phyloP scores from a whole-genome alignment of 2,329 filamentous ascomycete species.

The Cytospora leucostoma region DNA sequence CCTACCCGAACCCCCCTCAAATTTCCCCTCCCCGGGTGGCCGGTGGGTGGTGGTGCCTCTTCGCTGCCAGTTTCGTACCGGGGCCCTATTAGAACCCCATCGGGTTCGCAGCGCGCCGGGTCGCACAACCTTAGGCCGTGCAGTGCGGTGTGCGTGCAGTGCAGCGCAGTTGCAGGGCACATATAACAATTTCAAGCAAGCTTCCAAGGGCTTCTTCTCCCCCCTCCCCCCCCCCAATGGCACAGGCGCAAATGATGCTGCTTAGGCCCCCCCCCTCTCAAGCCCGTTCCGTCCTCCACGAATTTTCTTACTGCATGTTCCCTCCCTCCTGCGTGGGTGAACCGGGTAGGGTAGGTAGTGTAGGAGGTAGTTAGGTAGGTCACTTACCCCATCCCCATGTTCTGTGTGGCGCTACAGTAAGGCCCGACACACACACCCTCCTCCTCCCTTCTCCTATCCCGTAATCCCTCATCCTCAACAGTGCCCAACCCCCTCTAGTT shows the following conservation, averaged over 20 bases:
- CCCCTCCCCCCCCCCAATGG: no score
- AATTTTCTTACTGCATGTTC: no score
- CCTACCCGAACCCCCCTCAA: conserved; percentile 12
- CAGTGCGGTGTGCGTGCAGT: conserved; percentile 6
- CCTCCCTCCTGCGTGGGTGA: neutral
- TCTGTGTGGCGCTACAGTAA: neutral
- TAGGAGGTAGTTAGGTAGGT: neutral
- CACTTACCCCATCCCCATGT: neutral
- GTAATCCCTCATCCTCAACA: neutral
- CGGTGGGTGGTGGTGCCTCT: neutral
- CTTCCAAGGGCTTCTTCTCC: no score
- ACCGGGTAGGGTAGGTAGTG: neutral
- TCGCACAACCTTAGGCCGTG: conserved; percentile 17
- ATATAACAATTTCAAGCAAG: neutral
- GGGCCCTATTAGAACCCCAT: conserved; percentile 1
- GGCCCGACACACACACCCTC: conserved; percentile 11
- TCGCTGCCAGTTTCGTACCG: neutral
- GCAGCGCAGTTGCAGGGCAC: neutral
- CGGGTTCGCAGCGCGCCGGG: conserved; percentile 17
- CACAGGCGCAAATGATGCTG: no score
- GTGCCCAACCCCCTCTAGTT: conserved; percentile 5
- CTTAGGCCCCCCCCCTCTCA: no score
- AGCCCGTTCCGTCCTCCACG: no score
- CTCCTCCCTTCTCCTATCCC: neutral
- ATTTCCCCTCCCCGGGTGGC: neutral